Evolutionary conservation across 2,329 filamentous ascomycete genomes (phyloP).

Genomic region (Aspergillus intermedius): DNA sequence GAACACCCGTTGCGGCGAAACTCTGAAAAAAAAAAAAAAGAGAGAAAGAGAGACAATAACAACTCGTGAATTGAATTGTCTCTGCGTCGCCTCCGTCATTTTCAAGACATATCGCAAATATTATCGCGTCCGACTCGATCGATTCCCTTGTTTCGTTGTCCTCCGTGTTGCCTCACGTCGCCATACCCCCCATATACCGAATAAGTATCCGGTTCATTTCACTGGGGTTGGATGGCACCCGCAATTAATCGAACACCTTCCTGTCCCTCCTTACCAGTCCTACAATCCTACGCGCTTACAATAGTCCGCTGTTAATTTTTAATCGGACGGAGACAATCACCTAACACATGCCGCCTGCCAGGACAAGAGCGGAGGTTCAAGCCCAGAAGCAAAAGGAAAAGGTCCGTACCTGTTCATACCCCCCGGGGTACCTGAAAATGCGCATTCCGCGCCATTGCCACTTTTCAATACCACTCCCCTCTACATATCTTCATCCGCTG

Average conservation of each 20-base stretch:
- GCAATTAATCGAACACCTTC: conserved; percentile 5
- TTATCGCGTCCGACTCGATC: no score
- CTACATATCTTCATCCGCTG: no score
- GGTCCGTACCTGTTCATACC: conserved; percentile 30
- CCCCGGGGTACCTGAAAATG: background rate
- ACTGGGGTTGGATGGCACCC: conserved; percentile 16
- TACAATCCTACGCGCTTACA: no score
- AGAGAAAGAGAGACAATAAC: no score
- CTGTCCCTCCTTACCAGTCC: no score
- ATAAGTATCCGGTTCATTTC: conserved; percentile 1
- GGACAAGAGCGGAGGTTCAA: conserved; percentile 48
- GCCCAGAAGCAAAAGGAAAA: conserved; percentile 55
- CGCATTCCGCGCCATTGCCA: background rate
- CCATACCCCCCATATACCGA: background rate
- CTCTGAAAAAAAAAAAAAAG: background rate
- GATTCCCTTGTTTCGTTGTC: conserved; percentile 3
- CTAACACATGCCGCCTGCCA: conserved; percentile 39
- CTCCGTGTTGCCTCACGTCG: conserved; percentile 9
- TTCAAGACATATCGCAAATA: no score
- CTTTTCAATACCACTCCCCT: no score
- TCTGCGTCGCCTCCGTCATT: no score
- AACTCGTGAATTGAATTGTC: no score
- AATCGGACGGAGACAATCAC: conserved; percentile 17
- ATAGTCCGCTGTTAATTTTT: background rate
- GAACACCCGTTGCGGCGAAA: background rate